Evolutionary conservation across 805 yeast genomes (phyloP).

Genomic region (Clavispora phyllophila): DNA sequence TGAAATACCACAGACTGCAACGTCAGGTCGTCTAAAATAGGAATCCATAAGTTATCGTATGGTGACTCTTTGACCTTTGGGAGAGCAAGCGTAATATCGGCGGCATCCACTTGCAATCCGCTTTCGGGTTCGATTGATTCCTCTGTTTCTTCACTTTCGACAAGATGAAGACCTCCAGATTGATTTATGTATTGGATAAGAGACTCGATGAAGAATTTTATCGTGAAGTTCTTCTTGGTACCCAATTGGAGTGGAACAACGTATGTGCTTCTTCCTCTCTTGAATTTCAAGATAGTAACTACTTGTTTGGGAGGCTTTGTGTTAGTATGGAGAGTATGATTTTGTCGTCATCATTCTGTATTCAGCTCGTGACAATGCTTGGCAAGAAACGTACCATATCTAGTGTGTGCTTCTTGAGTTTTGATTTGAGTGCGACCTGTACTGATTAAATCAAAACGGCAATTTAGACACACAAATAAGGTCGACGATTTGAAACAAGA

Average conservation of each 20-base stretch:
- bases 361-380: not conserved
- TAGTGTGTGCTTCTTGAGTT: not conserved
- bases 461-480: not conserved
- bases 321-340: constrained; percentile 1
- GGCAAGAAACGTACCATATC: not conserved
- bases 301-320: constrained; percentile 21
- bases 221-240: constrained; percentile 14
- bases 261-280: constrained; percentile 27
- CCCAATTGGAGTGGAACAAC: constrained; percentile 22
- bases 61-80: constrained; percentile 36
- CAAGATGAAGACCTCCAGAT: constrained; percentile 44
- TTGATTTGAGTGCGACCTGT: not conserved
- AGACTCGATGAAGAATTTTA: constrained; percentile 15
- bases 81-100: constrained; percentile 35
- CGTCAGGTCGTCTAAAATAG: constrained; percentile 21
- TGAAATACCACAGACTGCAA: constrained; percentile 26
- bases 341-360: not conserved
- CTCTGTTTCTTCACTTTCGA: constrained; percentile 16
- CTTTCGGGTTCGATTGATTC: constrained; percentile 4
- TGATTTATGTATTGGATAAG: constrained; percentile 37
- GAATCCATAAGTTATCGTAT: constrained; percentile 33
- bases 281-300: constrained; percentile 32
- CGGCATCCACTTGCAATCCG: constrained; percentile 9
- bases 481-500: not conserved
- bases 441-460: not conserved